phyloP scores from a whole-genome alignment of 495 filamentous ascomycete genomes.

The Geoglossum glabrum region DNA sequence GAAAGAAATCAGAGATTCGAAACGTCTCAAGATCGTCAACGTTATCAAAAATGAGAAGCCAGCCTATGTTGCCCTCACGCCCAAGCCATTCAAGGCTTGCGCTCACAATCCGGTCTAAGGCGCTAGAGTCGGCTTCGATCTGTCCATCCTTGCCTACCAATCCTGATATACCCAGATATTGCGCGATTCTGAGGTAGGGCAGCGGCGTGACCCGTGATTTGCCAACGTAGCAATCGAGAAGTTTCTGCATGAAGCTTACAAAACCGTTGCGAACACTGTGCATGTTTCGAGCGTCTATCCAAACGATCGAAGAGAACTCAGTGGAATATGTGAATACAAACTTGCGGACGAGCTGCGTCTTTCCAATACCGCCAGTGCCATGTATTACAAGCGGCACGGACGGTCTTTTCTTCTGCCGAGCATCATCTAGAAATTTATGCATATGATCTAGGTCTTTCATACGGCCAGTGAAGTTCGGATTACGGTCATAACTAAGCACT shows the following conservation, averaged over 20 bases:
- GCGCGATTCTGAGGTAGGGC: neutral
- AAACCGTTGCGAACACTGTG: neutral
- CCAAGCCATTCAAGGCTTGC: neutral
- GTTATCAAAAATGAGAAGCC: constrained; percentile 10
- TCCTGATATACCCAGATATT: neutral
- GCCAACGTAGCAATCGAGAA: neutral
- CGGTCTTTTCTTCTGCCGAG: too few species aligned
- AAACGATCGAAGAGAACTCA: neutral
- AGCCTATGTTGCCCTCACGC: neutral
- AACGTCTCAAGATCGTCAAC: constrained; percentile 5
- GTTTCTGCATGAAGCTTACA: neutral
- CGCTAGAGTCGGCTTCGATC: neutral
- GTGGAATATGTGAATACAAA: neutral
- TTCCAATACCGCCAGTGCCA: neutral
- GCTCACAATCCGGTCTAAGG: too few species aligned
- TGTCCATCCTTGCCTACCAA: neutral
- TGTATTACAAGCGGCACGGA: neutral
- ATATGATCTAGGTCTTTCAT: too few species aligned
- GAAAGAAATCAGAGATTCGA: neutral
- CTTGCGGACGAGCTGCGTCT: neutral
- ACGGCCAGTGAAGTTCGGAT: too few species aligned
- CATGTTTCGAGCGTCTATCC: neutral
- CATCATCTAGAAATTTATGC: too few species aligned
- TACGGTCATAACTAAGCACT: too few species aligned
- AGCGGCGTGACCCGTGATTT: neutral